Evolutionary conservation across 768 basidiomycete genomes (phyloP), one percentile per base, ranked within the genome.

Genomic region (Psilocybe tampanensis): DNA sequence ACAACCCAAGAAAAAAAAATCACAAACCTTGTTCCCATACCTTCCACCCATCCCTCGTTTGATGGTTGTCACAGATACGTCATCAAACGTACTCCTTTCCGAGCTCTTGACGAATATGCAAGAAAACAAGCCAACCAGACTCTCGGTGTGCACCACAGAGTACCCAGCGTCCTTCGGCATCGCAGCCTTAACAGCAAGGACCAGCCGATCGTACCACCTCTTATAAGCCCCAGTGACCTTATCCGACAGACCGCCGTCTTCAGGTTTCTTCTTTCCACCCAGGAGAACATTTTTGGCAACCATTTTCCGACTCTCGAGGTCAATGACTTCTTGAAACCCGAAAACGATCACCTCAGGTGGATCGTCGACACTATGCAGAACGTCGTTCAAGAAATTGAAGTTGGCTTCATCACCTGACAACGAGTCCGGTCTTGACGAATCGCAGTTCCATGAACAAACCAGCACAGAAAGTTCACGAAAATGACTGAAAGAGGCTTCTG

Each of bases 271-370:
- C 73, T 88, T 92, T 61, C 86, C 78, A 6, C 89, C 89, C 5
- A 96, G 79, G 0, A 99, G 67, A 23, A 98, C 86, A 18, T 89
- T 93, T 74, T 97, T 95, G 64, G 96, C 96, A 1, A 90, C 88
- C 78, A 98, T 87, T 74, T 88, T 94, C 59, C 93, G 86, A 61
- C 85, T 88, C 63, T 97, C 95, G n/a, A 99, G 83, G 68, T 97
- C 94, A 58, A 99, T 93, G 36, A 98, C 83, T 73, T 98, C 96
- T 71, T 99, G 96, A 71, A 98, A 90, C 1, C 95, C 95, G 64
- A 99, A 96, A 3, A 86, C 83, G 60, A 99, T 89, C 63, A 98
- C 88, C 60, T 98, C 95, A 1, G 74, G 74, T 2, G 96, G 92
- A 32, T 73, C 66, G 12, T 91, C 86, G 34, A 89, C 86, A 64